Conservation (phyloP, 2,329 filamentous ascomycete genomes). For the Hansfordia pulvinata region DNA sequence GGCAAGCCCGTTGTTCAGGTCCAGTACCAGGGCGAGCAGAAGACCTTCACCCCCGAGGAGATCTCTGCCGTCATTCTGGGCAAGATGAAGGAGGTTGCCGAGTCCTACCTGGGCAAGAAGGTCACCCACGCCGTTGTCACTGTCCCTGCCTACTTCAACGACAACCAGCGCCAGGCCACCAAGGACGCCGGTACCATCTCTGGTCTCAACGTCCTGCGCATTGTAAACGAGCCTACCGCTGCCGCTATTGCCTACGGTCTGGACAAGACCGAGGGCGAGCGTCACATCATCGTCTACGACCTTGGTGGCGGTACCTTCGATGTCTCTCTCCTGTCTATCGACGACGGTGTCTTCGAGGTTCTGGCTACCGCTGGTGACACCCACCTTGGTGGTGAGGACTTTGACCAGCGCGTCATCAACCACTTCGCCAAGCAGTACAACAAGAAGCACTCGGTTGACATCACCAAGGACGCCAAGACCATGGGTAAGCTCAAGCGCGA, state of each 20-base stretch:
- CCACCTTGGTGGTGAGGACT: conserved; percentile 96
- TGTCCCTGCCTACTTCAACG: conserved; percentile 96
- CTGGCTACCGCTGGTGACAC: conserved; percentile 92
- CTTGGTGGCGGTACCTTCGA: conserved; percentile 90
- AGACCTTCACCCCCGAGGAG: conserved; percentile 70
- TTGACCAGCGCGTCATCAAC: conserved; percentile 95
- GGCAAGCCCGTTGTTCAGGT: conserved; percentile 81
- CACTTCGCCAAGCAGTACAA: conserved; percentile 96
- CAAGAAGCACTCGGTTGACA: conserved; percentile 90
- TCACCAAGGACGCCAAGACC: conserved; percentile 89
- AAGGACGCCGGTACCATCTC: conserved; percentile 90
- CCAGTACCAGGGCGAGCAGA: conserved; percentile 48
- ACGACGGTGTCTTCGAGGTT: conserved; percentile 89
- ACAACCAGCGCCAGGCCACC: conserved; percentile 92
- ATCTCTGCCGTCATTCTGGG: conserved; percentile 69
- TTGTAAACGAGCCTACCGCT: conserved; percentile 93
- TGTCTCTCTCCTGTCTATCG: conserved; percentile 85
- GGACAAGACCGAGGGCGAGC: conserved; percentile 72
- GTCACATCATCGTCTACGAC: conserved; percentile 87
- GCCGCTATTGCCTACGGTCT: conserved; percentile 91
- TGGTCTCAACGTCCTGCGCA: conserved; percentile 87
- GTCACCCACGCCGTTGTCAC: conserved; percentile 84
- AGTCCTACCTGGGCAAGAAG: conserved; percentile 69
- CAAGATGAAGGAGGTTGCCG: conserved; percentile 77
- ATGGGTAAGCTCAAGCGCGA: conserved; percentile 99